phyloP scores from a whole-genome alignment of 2,329 filamentous ascomycete species.

The Calonectria pauciramosa region DNA sequence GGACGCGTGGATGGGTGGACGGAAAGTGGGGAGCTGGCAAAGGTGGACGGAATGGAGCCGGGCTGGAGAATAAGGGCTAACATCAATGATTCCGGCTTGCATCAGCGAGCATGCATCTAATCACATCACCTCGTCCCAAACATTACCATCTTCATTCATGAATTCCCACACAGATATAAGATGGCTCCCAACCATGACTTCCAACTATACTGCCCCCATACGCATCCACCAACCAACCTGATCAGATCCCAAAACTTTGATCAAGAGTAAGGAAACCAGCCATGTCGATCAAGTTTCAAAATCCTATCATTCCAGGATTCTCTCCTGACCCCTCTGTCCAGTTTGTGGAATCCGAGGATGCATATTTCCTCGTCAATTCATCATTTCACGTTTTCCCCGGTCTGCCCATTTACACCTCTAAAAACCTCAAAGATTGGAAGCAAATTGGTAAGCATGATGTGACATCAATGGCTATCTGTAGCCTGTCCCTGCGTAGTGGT shows the following conservation, averaged over 20 bases:
- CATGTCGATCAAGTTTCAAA: conserved; percentile 6
- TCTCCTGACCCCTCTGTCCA: conserved; percentile 23
- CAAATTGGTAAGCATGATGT: conserved; percentile 15
- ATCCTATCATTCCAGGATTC: conserved; percentile 27
- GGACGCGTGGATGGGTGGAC: not conserved
- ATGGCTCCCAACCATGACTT: not conserved
- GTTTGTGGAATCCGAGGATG: not conserved
- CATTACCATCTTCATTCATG: not conserved
- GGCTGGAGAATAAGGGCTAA: not conserved
- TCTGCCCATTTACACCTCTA: conserved; percentile 23
- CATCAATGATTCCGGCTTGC: not conserved
- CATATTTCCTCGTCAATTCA: conserved; percentile 24
- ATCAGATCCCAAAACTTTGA: not conserved
- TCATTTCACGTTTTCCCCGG: conserved; percentile 26
- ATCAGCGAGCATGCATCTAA: not conserved
- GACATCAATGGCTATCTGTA: too few relatives aligned
- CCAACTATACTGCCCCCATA: not conserved
- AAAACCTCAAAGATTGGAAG: conserved; percentile 10
- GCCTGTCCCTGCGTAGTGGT: not conserved
- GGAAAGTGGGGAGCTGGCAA: not conserved
- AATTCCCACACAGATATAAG: not conserved
- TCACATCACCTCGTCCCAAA: too few relatives aligned
- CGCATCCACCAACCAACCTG: not conserved
- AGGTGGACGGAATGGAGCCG: not conserved
- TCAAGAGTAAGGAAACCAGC: not conserved